Conservation (phyloP, 2,329 filamentous ascomycete genomes). For the Claviceps arundinis region DNA sequence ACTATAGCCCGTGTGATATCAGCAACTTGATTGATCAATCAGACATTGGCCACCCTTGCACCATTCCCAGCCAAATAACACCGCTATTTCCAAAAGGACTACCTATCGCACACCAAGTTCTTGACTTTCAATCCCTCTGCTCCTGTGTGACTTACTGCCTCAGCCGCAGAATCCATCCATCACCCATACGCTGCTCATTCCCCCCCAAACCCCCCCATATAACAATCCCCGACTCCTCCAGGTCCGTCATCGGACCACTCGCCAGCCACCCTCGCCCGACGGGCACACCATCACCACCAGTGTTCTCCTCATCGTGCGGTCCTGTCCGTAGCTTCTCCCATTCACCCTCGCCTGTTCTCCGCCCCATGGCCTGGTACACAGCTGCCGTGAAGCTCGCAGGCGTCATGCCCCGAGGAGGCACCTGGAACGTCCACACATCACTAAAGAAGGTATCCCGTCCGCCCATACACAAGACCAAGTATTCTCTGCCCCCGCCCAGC, state of each 20-base stretch:
- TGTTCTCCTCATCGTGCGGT: constrained; percentile 40
- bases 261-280: constrained; percentile 43
- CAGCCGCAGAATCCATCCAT: constrained; percentile 52
- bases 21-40: too few relatives aligned
- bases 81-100: too few relatives aligned
- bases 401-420: too few relatives aligned
- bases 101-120: too few relatives aligned
- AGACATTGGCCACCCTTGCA: too few relatives aligned
- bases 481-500: too few relatives aligned
- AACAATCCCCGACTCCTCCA: constrained; percentile 46
- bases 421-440: too few relatives aligned
- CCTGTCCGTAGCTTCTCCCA: constrained; percentile 38
- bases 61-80: too few relatives aligned
- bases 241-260: constrained; percentile 40
- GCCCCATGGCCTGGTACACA: constrained; percentile 4
- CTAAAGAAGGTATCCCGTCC: too few relatives aligned
- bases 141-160: constrained; percentile 12
- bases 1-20: too few relatives aligned
- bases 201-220: constrained; percentile 47
- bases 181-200: constrained; percentile 37
- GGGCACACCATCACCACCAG: constrained; percentile 29
- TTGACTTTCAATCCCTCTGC: not conserved
- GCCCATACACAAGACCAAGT: too few relatives aligned
- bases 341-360: constrained; percentile 41
- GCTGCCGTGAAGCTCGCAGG: too few relatives aligned